Evolutionary conservation across 2,329 filamentous ascomycete genomes (phyloP), one percentile per base, ranked within the genome.

Genomic region (Colletotrichum brevisporum): DNA sequence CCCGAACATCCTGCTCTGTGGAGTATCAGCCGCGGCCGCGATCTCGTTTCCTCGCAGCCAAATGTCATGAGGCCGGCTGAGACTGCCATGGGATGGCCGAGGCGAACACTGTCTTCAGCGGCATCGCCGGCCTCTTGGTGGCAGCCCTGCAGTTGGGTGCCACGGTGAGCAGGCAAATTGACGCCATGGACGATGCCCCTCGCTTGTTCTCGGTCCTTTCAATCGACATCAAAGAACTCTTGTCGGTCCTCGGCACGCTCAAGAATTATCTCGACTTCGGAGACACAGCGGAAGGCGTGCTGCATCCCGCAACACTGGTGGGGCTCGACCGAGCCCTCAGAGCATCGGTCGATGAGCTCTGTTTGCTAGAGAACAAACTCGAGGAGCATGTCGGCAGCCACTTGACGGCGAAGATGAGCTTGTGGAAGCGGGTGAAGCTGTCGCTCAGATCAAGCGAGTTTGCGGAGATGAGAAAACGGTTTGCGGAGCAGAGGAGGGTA

Each of bases 171-270:
- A 45, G 63, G 5, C 63, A 59, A 4, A 61, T 66, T 47, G 63
- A 66, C 39, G 63, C 63, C 18, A 51, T 66, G 8, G 45, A 18
- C 3, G 48, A 56, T 10, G 41, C 51, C 31, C 63, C 63, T 16
- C 45, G 48, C 21, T 39, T 26, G 6, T 27, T 66, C 15, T n/a
- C 55, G 31, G 57, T 48, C 18, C 50, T 66, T 24, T 66, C 63
- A 50, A 36, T 31, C 16, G 63, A 66, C 31, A 31, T 66, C 47
- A 47, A 66, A 26, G 56, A 48, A 6, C 26, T 54, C 6, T 3
- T 24, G 16, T 66, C 63, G 16, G 57, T 66, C n/a, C 56, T 66
- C 13, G 56, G 57, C 36, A 66, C 63, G 2, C 50, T 66, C 5
- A 47, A 54, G 16, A 47, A 47, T 31, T 66, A 61, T n/a, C 55